Evolutionary conservation across 2,329 filamentous ascomycete species (phyloP).

Genomic region (Erysiphe pisi): DNA sequence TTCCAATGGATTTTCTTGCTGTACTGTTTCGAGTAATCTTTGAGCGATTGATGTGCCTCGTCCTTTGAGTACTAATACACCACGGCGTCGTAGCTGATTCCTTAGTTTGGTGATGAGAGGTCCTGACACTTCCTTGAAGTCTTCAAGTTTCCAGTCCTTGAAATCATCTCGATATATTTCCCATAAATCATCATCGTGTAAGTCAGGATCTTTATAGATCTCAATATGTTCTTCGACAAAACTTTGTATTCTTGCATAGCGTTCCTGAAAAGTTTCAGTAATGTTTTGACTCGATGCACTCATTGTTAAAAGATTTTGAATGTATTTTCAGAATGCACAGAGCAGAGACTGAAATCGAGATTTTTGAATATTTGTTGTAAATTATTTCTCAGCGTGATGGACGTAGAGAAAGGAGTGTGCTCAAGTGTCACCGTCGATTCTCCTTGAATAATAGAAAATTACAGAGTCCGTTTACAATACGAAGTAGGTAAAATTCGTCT

Average conservation of each 20-base stretch:
- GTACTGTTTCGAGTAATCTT: not conserved
- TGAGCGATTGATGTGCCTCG: not conserved
- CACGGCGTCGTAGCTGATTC: not conserved
- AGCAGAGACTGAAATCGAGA: too few relatives aligned
- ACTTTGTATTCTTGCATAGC: not conserved
- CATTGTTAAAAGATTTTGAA: too few relatives aligned
- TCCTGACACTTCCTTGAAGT: not conserved
- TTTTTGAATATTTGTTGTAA: too few relatives aligned
- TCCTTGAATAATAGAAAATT: too few relatives aligned
- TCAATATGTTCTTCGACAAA: not conserved
- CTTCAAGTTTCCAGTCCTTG: not conserved
- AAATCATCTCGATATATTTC: slow-evolving; percentile 11
- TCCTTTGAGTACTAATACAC: slow-evolving; percentile 7
- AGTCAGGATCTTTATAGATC: not conserved
- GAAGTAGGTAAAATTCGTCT: too few relatives aligned
- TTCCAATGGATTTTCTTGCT: slow-evolving; percentile 3
- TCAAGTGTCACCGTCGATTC: too few relatives aligned
- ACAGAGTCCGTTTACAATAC: too few relatives aligned
- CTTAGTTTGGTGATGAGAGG: not conserved
- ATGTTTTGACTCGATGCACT: too few relatives aligned
- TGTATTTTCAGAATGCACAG: too few relatives aligned
- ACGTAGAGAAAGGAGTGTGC: too few relatives aligned
- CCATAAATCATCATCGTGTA: slow-evolving; percentile 12
- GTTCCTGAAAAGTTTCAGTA: too few relatives aligned
- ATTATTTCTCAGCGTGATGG: too few relatives aligned